phyloP scores from a whole-genome alignment of 306 rosid species.

The Rosa rugosa region DNA sequence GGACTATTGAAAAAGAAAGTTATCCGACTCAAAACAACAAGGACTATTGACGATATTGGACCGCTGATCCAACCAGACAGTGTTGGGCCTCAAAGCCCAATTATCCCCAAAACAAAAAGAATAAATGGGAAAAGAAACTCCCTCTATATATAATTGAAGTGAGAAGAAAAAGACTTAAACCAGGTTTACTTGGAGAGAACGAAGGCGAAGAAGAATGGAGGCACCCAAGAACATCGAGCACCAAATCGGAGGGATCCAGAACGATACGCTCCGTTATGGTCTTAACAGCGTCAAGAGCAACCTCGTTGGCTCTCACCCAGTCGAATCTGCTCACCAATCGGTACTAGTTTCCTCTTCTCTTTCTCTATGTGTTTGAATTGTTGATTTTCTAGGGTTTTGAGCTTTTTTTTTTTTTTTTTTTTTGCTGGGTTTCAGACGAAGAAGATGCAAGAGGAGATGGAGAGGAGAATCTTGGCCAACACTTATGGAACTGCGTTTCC shows the following conservation, averaged over 20 bases:
- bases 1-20: too few relatives aligned
- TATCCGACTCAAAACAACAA: too few relatives aligned
- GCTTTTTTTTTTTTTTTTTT: background rate
- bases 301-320: constrained; percentile 70
- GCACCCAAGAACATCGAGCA: constrained; percentile 61
- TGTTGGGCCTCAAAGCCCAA: background rate
- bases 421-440: constrained; percentile 37
- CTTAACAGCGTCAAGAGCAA: constrained; percentile 71
- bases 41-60: background rate
- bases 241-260: constrained; percentile 87
- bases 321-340: constrained; percentile 62
- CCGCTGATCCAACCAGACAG: background rate
- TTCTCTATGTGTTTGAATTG: background rate
- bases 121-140: background rate
- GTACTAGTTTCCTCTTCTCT: constrained; percentile 30
- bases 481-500: constrained; percentile 79
- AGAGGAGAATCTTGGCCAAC: constrained; percentile 53
- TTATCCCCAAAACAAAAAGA: background rate
- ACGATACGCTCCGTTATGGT: constrained; percentile 78
- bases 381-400: background rate
- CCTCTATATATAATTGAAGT: background rate
- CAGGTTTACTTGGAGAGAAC: constrained; percentile 16
- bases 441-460: constrained; percentile 47
- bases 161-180: background rate
- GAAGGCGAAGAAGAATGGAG: constrained; percentile 42